Conservation (phyloP, 805 yeast species). For the Ogataea chonburiensis region DNA sequence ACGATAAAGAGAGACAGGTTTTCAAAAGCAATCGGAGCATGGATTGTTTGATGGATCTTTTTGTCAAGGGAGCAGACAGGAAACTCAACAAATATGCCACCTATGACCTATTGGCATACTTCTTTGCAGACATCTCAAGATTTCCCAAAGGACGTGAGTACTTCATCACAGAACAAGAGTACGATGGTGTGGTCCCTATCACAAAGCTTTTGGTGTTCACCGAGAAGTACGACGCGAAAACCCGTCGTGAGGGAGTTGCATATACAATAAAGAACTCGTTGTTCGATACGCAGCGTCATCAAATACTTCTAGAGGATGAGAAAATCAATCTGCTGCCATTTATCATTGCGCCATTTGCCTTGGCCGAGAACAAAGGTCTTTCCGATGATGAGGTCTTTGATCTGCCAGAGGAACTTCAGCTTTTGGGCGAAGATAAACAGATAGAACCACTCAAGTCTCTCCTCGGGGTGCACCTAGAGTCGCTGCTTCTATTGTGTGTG, state of each 20-base stretch:
- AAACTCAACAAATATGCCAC: constrained; percentile 67
- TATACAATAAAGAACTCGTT: constrained; percentile 87
- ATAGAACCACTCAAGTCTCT: constrained; percentile 73
- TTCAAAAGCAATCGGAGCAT: constrained; percentile 61
- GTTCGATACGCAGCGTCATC: constrained; percentile 74
- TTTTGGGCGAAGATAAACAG: constrained; percentile 68
- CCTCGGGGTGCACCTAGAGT: constrained; percentile 72
- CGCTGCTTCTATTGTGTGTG: constrained; percentile 75
- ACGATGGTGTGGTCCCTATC: constrained; percentile 75
- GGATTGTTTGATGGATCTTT: constrained; percentile 85
- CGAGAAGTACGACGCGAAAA: constrained; percentile 70
- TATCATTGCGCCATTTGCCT: constrained; percentile 75
- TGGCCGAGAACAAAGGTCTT: constrained; percentile 54
- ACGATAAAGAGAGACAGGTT: constrained; percentile 40
- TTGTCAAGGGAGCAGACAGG: constrained; percentile 79
- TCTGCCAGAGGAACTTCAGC: constrained; percentile 85
- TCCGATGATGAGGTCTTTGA: constrained; percentile 82
- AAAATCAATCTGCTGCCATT: constrained; percentile 76
- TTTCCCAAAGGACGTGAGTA: constrained; percentile 71
- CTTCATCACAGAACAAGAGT: constrained; percentile 67
- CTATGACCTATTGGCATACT: constrained; percentile 80
- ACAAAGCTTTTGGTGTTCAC: constrained; percentile 83
- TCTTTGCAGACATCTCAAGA: constrained; percentile 88
- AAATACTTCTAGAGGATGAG: constrained; percentile 54
- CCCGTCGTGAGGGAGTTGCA: constrained; percentile 89